Evolutionary conservation across 768 basidiomycete species (phyloP), one percentile per base, ranked within the genome.

Genomic region (Suillus lakei): DNA sequence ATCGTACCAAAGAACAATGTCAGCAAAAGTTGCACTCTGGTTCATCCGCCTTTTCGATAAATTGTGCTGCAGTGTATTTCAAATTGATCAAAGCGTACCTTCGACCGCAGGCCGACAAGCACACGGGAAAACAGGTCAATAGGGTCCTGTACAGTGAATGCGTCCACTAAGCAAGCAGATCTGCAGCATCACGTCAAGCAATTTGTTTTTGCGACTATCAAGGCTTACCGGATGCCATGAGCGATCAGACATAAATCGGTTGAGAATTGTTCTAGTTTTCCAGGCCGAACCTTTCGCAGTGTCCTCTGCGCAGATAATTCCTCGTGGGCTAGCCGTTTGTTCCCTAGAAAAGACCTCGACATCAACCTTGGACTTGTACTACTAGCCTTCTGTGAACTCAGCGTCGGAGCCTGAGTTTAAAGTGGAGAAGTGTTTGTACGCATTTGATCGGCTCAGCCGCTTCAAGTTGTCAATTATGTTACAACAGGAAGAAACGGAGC

Each of bases 161-260:
- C 70, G 67, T 89, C 88, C 28, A 88, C 80, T 4, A 90, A 77
- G 71, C 84, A 86, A 26, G 79, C 84, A 34, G 79, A 74, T 44
- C 88, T 85, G 67, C 34, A 60, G 32, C 43, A 62, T 53, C 30
- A 60, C 36, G n/a, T 54, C 16, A 12, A 21, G 23, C 38, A 43
- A 62, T 43, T 16, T 16, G 16, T 43, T 44, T 30, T 44, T 15
- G 32, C 51, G 41, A 62, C 13, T 23, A 51, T 26, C 34, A 15
- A 48, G 43, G 34, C 81, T 67, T 46, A 85, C 85, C 85, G 78
- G 55, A 84, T 67, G 60, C 77, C 72, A 23, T 81, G 71, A 6
- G 79, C 82, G 21, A 87, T 73, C 48, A 85, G 65, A 64, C 78
- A 77, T 50, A 82, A 66, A 69, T 86, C 83, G 38, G 74, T 56